Conservation (phyloP, 1,284 basidiomycete genomes). For the Amylostereum areolatum region DNA sequence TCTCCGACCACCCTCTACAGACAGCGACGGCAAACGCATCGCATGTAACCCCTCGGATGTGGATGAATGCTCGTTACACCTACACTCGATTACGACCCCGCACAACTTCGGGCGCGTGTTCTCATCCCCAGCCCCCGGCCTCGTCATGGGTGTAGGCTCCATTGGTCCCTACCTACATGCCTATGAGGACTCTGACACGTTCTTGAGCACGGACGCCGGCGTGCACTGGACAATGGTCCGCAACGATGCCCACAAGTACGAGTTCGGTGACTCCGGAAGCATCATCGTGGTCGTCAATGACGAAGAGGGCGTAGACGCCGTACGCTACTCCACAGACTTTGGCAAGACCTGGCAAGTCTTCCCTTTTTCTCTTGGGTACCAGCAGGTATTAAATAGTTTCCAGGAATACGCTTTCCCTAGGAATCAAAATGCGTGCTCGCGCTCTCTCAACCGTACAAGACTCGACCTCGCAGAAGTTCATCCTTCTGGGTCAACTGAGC, state of each 20-base stretch:
- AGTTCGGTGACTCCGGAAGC: conserved; percentile 89
- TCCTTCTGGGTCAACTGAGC: conserved; percentile 74
- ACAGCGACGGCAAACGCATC: conserved; percentile 57
- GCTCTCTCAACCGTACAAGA: conserved; percentile 84
- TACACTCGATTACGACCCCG: conserved; percentile 86
- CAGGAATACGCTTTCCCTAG: conserved; percentile 72
- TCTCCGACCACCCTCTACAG: conserved; percentile 58
- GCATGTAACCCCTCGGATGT: conserved; percentile 55
- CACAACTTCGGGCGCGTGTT: conserved; percentile 94
- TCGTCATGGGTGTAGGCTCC: conserved; percentile 92
- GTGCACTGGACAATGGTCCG: conserved; percentile 80
- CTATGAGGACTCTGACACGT: conserved; percentile 92
- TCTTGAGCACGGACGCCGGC: conserved; percentile 87
- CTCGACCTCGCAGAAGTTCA: conserved; percentile 90
- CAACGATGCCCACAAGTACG: conserved; percentile 85
- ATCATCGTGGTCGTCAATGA: conserved; percentile 85
- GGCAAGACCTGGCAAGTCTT: conserved; percentile 74
- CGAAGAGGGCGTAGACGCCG: conserved; percentile 69
- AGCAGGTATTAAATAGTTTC: no score
- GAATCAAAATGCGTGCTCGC: conserved; percentile 67
- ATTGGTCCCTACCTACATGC: conserved; percentile 67
- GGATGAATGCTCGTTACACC: conserved; percentile 75
- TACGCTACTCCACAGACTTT: conserved; percentile 83
- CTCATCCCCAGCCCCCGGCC: conserved; percentile 89
- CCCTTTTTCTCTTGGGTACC: no score